Percentiles rank a stretch among this genome's conserved stretches.
Evolutionary conservation across 345 rosid genomes (phyloP).

Genomic region (Brassica nigra): DNA sequence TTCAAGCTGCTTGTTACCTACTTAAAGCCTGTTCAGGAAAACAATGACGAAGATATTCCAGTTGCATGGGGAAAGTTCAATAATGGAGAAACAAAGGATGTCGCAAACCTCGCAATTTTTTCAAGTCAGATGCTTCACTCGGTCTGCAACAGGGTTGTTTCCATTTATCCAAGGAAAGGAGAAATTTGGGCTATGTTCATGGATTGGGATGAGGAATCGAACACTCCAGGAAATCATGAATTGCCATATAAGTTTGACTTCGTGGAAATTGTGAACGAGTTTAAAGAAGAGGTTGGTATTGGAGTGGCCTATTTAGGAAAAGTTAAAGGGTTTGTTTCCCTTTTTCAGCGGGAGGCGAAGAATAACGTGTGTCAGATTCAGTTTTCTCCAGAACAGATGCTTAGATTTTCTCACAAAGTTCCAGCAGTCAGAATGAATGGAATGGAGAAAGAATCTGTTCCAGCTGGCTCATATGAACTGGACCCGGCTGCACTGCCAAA

Average conservation of each 20-base stretch:
- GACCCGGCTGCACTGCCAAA: conserved; percentile 72
- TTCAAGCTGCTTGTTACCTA: conserved; percentile 66
- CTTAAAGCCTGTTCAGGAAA: conserved; percentile 54
- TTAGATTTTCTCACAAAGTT: conserved; percentile 74
- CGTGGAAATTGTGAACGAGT: conserved; percentile 69
- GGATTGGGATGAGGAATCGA: conserved; percentile 65
- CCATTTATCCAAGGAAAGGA: conserved; percentile 70
- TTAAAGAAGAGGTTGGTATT: conserved; percentile 49
- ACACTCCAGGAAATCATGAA: conserved; percentile 47
- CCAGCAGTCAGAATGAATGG: conserved; percentile 72
- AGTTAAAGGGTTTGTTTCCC: conserved; percentile 65
- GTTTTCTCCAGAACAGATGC: conserved; percentile 37
- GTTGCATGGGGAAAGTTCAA: conserved; percentile 67
- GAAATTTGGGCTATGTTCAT: conserved; percentile 88
- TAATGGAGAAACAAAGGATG: conserved; percentile 44
- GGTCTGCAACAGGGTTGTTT: conserved; percentile 4
- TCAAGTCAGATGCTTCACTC: conserved; percentile 51
- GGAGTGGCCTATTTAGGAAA: conserved; percentile 69
- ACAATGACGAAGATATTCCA: conserved; percentile 50
- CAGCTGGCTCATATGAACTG: conserved; percentile 64
- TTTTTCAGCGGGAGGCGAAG: conserved; percentile 45
- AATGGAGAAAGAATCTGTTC: conserved; percentile 63
- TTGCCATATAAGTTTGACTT: conserved; percentile 58
- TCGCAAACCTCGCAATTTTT: conserved; percentile 53
- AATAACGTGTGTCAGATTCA: conserved; percentile 18